Conservation (phyloP, 2,329 filamentous ascomycete genomes). For the Corniculantispora saksenae region DNA sequence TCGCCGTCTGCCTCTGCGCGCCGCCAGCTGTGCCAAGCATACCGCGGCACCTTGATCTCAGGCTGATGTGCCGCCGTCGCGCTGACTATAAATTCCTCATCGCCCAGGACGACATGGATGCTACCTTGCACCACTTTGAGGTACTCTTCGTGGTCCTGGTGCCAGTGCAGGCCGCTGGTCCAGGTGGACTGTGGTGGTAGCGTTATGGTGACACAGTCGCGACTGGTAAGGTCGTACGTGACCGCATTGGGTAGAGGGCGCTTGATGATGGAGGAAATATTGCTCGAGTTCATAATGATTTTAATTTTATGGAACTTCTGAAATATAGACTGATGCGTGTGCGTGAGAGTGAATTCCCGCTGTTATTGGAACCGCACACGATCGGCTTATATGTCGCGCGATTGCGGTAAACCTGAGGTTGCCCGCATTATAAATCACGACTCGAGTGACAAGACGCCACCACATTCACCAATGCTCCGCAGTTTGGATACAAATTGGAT, state of each 20-base stretch:
- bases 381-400: constrained; percentile 1
- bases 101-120: constrained; percentile 30
- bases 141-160: constrained; percentile 48
- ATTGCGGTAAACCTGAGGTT: constrained; percentile 4
- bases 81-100: constrained; percentile 21
- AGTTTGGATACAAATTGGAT: neutral
- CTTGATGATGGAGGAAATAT: neutral
- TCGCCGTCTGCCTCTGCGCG: constrained; percentile 36
- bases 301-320: neutral
- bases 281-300: neutral
- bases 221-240: constrained; percentile 36
- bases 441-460: neutral
- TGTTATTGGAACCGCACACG: neutral
- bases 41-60: constrained; percentile 37
- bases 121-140: constrained; percentile 43
- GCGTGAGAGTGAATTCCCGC: neutral
- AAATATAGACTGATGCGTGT: neutral
- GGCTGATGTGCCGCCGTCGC: constrained; percentile 26
- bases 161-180: constrained; percentile 52
- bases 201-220: constrained; percentile 42
- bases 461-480: neutral
- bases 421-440: constrained; percentile 16
- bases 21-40: constrained; percentile 48
- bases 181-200: constrained; percentile 45
- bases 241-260: constrained; percentile 12